phyloP scores from a whole-genome alignment of 75 land plant genomes.

The Cryptomeria japonica region DNA sequence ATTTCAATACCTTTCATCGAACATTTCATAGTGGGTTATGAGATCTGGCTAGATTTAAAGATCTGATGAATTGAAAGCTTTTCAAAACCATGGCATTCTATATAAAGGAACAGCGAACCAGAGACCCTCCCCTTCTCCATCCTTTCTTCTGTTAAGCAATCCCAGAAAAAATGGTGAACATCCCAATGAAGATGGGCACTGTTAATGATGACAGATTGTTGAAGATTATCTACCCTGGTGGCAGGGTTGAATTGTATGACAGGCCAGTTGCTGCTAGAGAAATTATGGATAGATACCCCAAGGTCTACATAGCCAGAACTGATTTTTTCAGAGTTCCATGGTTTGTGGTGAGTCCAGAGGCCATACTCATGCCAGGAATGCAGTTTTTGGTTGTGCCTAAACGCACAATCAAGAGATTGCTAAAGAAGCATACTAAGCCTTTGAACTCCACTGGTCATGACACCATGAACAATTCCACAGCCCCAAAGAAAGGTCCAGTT shows the following conservation, averaged over 20 bases:
- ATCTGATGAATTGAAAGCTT: not conserved
- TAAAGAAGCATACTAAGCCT: not conserved
- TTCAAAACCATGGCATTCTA: not conserved
- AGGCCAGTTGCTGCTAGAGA: constrained; percentile 36
- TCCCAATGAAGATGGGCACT: not conserved
- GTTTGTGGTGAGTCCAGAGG: constrained; percentile 27
- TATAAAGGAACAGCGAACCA: not conserved
- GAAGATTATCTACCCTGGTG: constrained; percentile 43
- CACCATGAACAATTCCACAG: not conserved
- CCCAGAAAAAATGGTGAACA: not conserved
- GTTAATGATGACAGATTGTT: not conserved
- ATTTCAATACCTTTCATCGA: not conserved
- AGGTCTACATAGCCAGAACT: constrained; percentile 29
- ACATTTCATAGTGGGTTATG: not conserved
- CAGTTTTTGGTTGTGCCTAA: constrained; percentile 48
- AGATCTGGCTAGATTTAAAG: not conserved
- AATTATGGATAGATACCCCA: constrained; percentile 36
- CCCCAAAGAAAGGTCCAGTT: not conserved
- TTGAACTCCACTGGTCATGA: not conserved
- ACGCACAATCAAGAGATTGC: constrained; percentile 15
- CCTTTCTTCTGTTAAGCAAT: not conserved
- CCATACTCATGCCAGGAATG: constrained; percentile 29
- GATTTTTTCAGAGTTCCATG: constrained; percentile 34
- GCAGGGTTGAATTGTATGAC: constrained; percentile 42
- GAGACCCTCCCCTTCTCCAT: not conserved